Conservation (phyloP, 345 rosid species). For the Gossypioides kirkii region DNA sequence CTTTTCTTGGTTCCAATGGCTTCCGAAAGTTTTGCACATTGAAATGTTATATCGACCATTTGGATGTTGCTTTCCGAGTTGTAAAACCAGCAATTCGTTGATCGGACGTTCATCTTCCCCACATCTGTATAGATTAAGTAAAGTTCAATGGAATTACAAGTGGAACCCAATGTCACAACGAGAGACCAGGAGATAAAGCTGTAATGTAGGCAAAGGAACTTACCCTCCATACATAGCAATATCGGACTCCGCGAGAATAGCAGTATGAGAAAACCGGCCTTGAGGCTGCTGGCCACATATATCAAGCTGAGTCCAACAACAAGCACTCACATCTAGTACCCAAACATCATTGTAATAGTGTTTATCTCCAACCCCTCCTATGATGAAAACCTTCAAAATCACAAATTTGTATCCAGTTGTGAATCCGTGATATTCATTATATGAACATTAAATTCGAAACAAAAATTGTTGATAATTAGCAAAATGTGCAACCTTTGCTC, state of each 20-base stretch:
- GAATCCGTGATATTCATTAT: background rate
- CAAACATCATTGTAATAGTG: slow-evolving; percentile 66
- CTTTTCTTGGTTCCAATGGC: slow-evolving; percentile 42
- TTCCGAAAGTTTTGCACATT: slow-evolving; percentile 36
- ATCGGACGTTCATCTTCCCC: slow-evolving; percentile 78
- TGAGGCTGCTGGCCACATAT: slow-evolving; percentile 56
- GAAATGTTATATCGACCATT: slow-evolving; percentile 31
- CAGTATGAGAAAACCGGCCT: slow-evolving; percentile 76
- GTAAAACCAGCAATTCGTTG: slow-evolving; percentile 54
- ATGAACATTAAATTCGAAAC: background rate
- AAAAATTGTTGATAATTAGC: background rate
- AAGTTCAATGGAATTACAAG: background rate
- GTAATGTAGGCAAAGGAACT: background rate
- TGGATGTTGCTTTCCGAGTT: slow-evolving; percentile 39
- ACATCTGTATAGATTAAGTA: slow-evolving; percentile 33
- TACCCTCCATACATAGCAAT: slow-evolving; percentile 71
- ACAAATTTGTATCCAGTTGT: background rate
- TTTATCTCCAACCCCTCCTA: slow-evolving; percentile 75
- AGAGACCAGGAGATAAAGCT: background rate
- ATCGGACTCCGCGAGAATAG: slow-evolving; percentile 39
- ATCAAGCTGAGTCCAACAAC: slow-evolving; percentile 52
- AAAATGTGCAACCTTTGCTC: slow-evolving; percentile 43
- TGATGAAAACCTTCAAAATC: slow-evolving; percentile 45
- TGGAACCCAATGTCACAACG: background rate
- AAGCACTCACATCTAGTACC: slow-evolving; percentile 40